Base-by-base conservation (phyloP, 257 asterid genomes). In the Solanum bulbocastanum region DNA sequence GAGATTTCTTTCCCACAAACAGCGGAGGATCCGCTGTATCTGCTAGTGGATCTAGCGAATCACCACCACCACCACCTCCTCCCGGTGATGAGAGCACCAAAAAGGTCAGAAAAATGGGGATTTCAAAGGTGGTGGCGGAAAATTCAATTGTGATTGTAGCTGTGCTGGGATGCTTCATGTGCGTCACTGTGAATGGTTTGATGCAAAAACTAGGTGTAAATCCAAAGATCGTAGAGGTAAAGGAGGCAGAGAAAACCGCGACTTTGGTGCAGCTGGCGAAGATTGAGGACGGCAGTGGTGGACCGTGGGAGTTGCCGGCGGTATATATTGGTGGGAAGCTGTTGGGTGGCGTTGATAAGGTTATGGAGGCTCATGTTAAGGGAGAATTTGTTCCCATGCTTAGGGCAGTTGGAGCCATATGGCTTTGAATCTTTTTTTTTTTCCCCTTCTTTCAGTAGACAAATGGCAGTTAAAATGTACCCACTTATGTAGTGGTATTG, bases 351-450 rank as follows among this genome's bases (percentile, higher is more conserved):
- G 35, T 39, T 23, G 58, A 37, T 93, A 65, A 92, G 66, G 96
- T 94, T 3, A 92, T 94, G 96, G 93, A 93, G 4, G 89, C 95
- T 5, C 96, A 94, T 88, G 89, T 93, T 13, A 87, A 85, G 39
- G 95, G 94, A 86, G 88, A 89, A 44, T 87, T 94, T 86, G 95
- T 94, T 6, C 96, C 95, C 5, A 93, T 93, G 33, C 93, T 93
- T 35, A 94, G 92, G 91, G 90, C 89, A 88, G 95, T 94, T 36
- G 94, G 94, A 12, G 95, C 94, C 3, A 92, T 94, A 22, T 94
- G 95, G 94, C 94, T 93, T 89, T 94, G 83, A 87, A 71, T 68
- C 74, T 68, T 5, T 27, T 5, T 27, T 27, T 68, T 27, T 2
- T 5, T 13, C 6, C 22, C 6, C 22, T 13, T 14, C 25, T 25